phyloP scores from a whole-genome alignment of 2,329 filamentous ascomycete genomes.

The Fusarium sp. region DNA sequence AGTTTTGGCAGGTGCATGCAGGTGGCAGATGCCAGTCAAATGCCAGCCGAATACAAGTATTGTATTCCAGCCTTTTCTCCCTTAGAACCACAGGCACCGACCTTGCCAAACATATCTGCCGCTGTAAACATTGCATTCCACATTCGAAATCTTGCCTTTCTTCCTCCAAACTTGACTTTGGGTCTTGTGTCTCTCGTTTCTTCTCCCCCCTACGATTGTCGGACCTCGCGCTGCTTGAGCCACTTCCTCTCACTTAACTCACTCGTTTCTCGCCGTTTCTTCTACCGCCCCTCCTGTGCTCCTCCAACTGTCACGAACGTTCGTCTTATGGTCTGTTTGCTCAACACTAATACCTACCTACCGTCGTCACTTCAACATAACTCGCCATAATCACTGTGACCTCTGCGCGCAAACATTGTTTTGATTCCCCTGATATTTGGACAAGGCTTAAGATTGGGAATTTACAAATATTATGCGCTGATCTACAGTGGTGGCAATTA shows the following conservation, averaged over 20 bases:
- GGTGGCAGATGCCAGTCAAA: constrained; percentile 44
- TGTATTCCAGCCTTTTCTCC: constrained; percentile 40
- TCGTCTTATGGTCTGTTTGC: constrained; percentile 24
- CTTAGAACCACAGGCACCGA: constrained; percentile 22
- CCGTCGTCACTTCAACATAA: neutral
- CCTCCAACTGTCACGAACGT: constrained; percentile 14
- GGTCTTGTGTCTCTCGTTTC: constrained; percentile 34
- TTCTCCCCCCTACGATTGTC: constrained; percentile 14
- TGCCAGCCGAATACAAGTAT: constrained; percentile 38
- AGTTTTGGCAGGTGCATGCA: constrained; percentile 37
- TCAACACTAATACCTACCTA: constrained; percentile 13
- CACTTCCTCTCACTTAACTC: constrained; percentile 10
- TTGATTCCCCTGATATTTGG: constrained; percentile 27
- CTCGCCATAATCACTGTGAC: constrained; percentile 12
- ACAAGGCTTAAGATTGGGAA: constrained; percentile 19
- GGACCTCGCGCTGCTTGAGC: constrained; percentile 25
- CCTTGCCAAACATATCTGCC: constrained; percentile 44
- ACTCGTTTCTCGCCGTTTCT: constrained; percentile 30
- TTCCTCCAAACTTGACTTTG: constrained; percentile 32
- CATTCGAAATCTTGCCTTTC: constrained; percentile 14
- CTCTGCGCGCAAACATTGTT: constrained; percentile 19
- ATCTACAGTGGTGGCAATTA: constrained; percentile 43
- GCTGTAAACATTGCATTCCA: constrained; percentile 52
- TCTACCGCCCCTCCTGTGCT: constrained; percentile 22
- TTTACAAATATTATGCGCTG: constrained; percentile 54